Conservation (phyloP, 1,139 yeast genomes). For the Eremothecium cymbalariae region DNA sequence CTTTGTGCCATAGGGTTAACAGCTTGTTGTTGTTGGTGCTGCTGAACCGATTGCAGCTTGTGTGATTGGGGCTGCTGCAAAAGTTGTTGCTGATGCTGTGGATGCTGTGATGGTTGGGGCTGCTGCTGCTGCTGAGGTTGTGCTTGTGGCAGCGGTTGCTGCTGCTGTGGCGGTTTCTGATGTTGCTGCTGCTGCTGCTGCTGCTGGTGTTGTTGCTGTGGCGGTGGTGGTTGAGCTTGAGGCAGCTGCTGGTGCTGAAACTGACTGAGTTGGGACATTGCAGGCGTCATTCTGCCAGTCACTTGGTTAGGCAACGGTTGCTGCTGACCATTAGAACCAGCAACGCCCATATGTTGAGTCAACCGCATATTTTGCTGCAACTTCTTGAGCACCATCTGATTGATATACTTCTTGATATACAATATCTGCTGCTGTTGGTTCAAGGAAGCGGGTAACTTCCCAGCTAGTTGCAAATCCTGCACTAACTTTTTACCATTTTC, state of each 20-base stretch:
- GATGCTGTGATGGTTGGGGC: constrained; percentile 11
- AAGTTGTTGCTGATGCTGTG: constrained; percentile 9
- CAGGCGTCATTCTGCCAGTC: constrained; percentile 17
- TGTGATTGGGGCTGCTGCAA: constrained; percentile 1
- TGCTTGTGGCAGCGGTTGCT: constrained; percentile 9
- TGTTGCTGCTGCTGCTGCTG: constrained; percentile 2
- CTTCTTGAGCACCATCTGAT: constrained; percentile 37
- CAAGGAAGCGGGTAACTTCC: constrained; percentile 30
- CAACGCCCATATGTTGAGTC: constrained; percentile 16
- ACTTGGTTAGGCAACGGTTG: constrained; percentile 21
- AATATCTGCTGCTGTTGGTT: constrained; percentile 31
- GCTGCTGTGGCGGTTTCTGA: constrained; percentile 6
- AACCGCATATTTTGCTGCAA: constrained; percentile 18
- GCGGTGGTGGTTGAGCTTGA: constrained; percentile 1
- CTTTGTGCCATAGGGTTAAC: background rate
- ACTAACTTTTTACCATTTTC: constrained; percentile 34
- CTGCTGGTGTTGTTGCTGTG: constrained; percentile 5
- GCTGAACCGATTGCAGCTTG: constrained; percentile 10
- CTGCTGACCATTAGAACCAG: constrained; percentile 12
- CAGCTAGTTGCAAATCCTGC: constrained; percentile 32
- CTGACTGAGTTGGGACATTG: constrained; percentile 7
- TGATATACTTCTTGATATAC: constrained; percentile 31
- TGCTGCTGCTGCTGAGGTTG: constrained; percentile 9
- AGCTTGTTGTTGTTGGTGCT: constrained; percentile 7
- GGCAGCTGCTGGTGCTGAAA: constrained; percentile 10